phyloP scores from a whole-genome alignment of 495 filamentous ascomycete species.

The Hypomontagnella submonticulosa region DNA sequence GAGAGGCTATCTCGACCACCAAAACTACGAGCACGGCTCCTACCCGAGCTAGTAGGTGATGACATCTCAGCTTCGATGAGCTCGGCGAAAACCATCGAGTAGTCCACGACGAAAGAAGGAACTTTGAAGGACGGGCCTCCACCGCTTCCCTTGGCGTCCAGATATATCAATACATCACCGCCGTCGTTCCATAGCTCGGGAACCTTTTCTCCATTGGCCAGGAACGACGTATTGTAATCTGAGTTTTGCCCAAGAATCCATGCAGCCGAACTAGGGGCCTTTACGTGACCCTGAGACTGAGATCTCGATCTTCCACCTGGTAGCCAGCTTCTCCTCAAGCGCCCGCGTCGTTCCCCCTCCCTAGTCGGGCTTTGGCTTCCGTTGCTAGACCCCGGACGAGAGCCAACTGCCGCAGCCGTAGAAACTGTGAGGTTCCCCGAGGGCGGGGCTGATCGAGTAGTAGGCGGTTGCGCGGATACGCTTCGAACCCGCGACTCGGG shows the following conservation, averaged over 20 bases:
- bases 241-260: constrained; percentile 71
- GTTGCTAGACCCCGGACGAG: constrained; percentile 49
- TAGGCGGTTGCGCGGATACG: constrained; percentile 53
- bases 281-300: constrained; percentile 48
- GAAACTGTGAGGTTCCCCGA: constrained; percentile 47
- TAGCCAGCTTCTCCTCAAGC: constrained; percentile 56
- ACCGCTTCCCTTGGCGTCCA: constrained; percentile 74
- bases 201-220: constrained; percentile 72
- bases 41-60: constrained; percentile 53
- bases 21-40: constrained; percentile 55
- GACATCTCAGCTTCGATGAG: constrained; percentile 72
- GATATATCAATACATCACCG: constrained; percentile 85
- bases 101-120: constrained; percentile 74
- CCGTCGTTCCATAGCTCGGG: constrained; percentile 89
- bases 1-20: constrained; percentile 53
- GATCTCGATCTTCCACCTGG: constrained; percentile 58
- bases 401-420: constrained; percentile 14
- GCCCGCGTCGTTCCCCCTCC: constrained; percentile 46
- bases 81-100: constrained; percentile 74
- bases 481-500: constrained; percentile 50
- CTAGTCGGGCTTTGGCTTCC: constrained; percentile 48
- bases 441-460: constrained; percentile 23
- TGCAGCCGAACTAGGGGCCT: constrained; percentile 54
- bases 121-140: constrained; percentile 82
- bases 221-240: constrained; percentile 68